Evolutionary conservation across 208 protist genomes (phyloP).

Genomic region (Leishmania turanica): DNA sequence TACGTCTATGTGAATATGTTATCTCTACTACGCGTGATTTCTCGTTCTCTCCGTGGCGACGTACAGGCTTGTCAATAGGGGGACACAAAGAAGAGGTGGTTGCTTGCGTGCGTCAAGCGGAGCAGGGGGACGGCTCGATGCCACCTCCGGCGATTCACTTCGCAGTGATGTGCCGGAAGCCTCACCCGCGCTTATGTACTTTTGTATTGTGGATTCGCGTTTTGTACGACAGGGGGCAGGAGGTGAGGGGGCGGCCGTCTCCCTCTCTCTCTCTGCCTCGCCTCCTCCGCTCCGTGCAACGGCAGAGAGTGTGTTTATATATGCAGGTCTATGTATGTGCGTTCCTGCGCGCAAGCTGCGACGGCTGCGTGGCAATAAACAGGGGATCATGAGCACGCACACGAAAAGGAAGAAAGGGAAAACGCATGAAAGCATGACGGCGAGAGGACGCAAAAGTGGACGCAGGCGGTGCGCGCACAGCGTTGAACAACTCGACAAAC

Average conservation of each 20-base stretch:
- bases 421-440: not conserved
- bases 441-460: not conserved
- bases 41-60: not conserved
- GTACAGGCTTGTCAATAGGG: not conserved
- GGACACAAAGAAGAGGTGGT: not conserved
- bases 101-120: not conserved
- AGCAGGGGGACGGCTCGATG: not conserved
- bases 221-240: not conserved
- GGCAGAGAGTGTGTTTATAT: not conserved
- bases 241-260: not conserved
- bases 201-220: not conserved
- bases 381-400: not conserved
- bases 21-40: not conserved
- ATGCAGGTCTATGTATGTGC: not conserved
- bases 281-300: not conserved
- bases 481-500: not conserved
- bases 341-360: not conserved
- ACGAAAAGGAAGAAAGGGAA: not conserved
- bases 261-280: not conserved
- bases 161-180: not conserved
- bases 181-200: not conserved
- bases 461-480: not conserved
- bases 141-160: not conserved
- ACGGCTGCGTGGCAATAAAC: not conserved
- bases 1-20: slow-evolving; percentile 5